Evolutionary conservation across 371 early-diverging fungal species (phyloP), one percentile per base, ranked within the genome.

Genomic region (Basidiobolus meristosporus): DNA sequence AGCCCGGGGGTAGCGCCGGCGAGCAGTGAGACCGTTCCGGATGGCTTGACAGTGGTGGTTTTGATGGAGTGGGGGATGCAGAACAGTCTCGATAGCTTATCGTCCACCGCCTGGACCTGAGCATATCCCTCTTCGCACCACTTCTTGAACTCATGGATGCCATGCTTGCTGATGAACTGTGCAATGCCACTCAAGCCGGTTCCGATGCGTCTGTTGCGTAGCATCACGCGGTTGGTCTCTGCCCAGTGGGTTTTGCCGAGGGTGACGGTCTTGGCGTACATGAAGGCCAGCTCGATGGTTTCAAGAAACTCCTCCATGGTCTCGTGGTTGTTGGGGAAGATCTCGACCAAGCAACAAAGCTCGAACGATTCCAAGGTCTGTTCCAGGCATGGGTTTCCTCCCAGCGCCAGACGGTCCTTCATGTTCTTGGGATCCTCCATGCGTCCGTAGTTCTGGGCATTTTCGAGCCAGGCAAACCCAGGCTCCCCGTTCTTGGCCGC

Each of bases 351-450:
- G 20, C 60, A 59, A 41, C 57, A 57, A 5, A 54, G 41, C 39
- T 59, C 57, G 42, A 54, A 52, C 15, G 46, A 44, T 26, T 59
- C 60, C n/a, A 59, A 41, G 2, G 55, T 51, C 35, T 59, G 60
- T 45, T 59, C 60, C 12, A 56, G 37, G 29, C 60, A 59, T 4
- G 60, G 60, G n/a, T 59, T 59, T 12, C 59, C 60, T 14, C 60
- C 60, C 21, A 31, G 42, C 7, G 59, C 47, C 9, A 46, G 46
- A 2, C 20, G 2, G 23, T 59, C 60, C n/a, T 51, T 45, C 20
- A 39, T n/a, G 14, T 30, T 47, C 36, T 33, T 45, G n/a, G 26
- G 37, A 22, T 48, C 59, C n/a, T 17, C 32, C 59, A 58, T 56
- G 33, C 59, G 50, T 9, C 55, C 45, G 19, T 38, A 59, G n/a